A percentile compares a stretch with the other conserved stretches of the same genome.
phyloP scores from a whole-genome alignment of 1,284 basidiomycete species.

The Apiotrichum veenhuisii region DNA sequence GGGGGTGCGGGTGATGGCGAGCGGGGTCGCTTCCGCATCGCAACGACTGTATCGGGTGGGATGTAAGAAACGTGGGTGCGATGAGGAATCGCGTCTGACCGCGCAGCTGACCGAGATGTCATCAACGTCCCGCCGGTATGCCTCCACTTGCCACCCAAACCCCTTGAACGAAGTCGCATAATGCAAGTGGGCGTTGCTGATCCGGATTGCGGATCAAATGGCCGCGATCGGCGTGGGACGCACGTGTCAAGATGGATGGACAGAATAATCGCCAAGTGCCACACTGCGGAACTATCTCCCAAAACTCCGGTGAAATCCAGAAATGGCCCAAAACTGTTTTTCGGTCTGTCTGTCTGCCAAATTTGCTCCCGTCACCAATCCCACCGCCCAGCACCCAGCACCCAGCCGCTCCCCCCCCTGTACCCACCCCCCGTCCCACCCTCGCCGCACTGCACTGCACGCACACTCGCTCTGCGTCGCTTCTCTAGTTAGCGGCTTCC shows the following conservation, averaged over 20 bases:
- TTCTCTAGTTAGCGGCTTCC: background rate
- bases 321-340: too few species aligned
- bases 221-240: too few species aligned
- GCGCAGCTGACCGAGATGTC: background rate
- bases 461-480: background rate
- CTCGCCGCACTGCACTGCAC: background rate
- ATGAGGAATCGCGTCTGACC: background rate
- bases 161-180: too few species aligned
- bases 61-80: background rate
- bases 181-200: too few species aligned
- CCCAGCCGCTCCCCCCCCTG: background rate
- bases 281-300: too few species aligned
- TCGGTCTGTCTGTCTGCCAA: too few species aligned
- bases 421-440: background rate
- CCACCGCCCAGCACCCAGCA: background rate
- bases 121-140: too few species aligned
- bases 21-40: conserved; percentile 17
- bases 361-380: too few species aligned
- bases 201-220: too few species aligned
- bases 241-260: too few species aligned
- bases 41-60: background rate
- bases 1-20: conserved; percentile 2
- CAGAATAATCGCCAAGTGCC: too few species aligned
- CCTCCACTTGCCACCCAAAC: background rate
- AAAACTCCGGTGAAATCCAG: too few species aligned